A percentile compares a stretch with the other conserved stretches of the same genome.
Conservation (phyloP, 805 yeast species). For the Cyberlindnera galapagoensis region DNA sequence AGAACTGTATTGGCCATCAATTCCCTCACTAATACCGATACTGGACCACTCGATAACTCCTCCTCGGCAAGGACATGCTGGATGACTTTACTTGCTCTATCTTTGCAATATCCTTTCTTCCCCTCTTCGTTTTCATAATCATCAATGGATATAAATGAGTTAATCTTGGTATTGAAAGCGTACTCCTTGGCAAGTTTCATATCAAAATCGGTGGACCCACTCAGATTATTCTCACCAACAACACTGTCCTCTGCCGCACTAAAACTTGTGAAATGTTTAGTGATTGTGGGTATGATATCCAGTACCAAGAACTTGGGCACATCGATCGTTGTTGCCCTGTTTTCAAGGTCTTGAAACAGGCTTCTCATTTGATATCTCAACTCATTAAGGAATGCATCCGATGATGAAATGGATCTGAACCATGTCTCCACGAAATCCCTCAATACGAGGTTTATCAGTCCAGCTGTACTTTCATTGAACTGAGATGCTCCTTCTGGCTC, state of each 20-base stretch:
- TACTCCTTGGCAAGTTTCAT: constrained; percentile 35
- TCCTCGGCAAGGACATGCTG: constrained; percentile 43
- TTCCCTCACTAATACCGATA: constrained; percentile 50
- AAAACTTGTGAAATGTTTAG: constrained; percentile 54
- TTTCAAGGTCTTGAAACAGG: constrained; percentile 36
- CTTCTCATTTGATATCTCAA: constrained; percentile 36
- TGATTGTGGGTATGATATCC: constrained; percentile 55
- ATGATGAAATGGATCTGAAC: constrained; percentile 42
- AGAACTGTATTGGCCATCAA: constrained; percentile 54
- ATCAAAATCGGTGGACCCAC: constrained; percentile 32
- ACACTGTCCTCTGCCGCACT: constrained; percentile 33
- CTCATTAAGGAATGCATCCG: constrained; percentile 32
- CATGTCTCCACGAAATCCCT: constrained; percentile 50
- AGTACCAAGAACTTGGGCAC: constrained; percentile 51
- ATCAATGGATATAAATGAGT: constrained; percentile 44
- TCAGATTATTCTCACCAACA: constrained; percentile 22
- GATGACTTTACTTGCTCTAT: constrained; percentile 34
- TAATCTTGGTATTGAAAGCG: constrained; percentile 38
- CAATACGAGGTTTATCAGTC: constrained; percentile 39
- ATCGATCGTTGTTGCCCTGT: constrained; percentile 40
- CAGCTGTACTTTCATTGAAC: constrained; percentile 36
- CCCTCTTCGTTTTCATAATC: constrained; percentile 31
- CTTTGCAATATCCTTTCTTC: constrained; percentile 45
- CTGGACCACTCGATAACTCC: constrained; percentile 40
- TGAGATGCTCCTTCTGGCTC: constrained; percentile 5